phyloP scores from a whole-genome alignment of 805 yeast genomes.

The Saturnispora sekii region DNA sequence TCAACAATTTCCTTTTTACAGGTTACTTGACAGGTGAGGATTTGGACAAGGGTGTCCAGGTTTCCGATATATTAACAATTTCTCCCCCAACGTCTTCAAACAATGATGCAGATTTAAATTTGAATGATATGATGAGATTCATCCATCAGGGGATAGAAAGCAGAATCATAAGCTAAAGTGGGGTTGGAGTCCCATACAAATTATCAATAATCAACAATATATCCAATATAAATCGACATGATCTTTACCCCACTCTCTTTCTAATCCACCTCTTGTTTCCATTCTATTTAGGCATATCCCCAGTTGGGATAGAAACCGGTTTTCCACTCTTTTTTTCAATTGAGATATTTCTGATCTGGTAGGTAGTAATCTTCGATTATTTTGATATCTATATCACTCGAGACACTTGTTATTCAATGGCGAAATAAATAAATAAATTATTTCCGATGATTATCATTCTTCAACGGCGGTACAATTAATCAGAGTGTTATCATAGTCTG shows the following conservation, averaged over 20 bases:
- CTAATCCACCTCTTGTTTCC: background rate
- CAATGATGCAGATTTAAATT: constrained; percentile 19
- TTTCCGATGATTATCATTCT: no score
- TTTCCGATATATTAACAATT: constrained; percentile 13
- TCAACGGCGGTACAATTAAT: no score
- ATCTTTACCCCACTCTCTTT: background rate
- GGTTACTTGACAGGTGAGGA: constrained; percentile 53
- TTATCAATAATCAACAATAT: background rate
- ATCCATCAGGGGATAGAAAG: constrained; percentile 36
- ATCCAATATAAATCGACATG: constrained; percentile 1
- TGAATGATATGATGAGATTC: constrained; percentile 34
- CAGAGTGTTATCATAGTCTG: no score
- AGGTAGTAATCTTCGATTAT: no score
- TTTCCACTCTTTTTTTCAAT: no score
- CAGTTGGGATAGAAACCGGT: no score
- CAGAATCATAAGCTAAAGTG: constrained; percentile 7
- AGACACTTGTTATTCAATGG: no score
- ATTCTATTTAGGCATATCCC: no score
- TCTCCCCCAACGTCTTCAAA: background rate
- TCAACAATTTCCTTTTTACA: constrained; percentile 47
- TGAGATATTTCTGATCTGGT: no score
- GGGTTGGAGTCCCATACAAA: constrained; percentile 1
- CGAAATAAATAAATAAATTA: no score
- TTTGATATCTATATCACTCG: no score
- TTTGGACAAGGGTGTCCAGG: constrained; percentile 21